These are phyloP conservation scores for Aspergillus puulaauensis DNA, from an alignment of 2,329 filamentous ascomycete species.

Conservation along the genomic window DNA sequence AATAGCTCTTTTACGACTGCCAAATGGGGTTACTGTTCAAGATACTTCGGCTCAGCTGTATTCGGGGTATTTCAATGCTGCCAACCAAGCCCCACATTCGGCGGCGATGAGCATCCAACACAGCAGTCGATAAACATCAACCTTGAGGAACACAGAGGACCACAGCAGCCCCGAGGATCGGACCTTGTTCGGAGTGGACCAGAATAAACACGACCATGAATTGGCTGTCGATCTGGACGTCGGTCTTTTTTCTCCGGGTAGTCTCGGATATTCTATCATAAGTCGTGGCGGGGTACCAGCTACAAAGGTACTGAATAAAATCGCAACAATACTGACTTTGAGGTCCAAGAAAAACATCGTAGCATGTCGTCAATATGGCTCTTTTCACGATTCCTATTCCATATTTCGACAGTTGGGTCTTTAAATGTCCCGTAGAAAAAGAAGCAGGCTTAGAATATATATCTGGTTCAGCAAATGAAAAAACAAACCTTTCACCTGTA, in stretches of 20 bases:
- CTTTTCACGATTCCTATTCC: too few relatives aligned
- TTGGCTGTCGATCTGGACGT: background rate
- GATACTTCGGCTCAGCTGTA: background rate
- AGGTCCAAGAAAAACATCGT: background rate
- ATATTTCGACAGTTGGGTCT: too few relatives aligned
- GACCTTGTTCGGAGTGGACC: background rate
- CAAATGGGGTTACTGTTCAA: background rate
- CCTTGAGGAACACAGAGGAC: background rate
- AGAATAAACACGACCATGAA: background rate
- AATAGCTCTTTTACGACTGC: background rate
- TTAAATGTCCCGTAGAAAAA: too few relatives aligned
- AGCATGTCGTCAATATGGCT: background rate
- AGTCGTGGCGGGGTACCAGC: background rate
- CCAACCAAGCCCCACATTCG: conserved; percentile 3
- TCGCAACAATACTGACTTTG: background rate
- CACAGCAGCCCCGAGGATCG: background rate
- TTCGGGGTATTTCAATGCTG: background rate
- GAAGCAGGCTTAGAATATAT: too few relatives aligned
- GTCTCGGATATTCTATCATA: background rate
- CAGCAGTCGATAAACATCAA: background rate
- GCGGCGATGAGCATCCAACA: background rate
- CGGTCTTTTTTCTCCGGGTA: background rate
- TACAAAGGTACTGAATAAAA: background rate
- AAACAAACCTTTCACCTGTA: too few relatives aligned
- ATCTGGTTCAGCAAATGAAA: too few relatives aligned